Conservation (phyloP, 2,329 filamentous ascomycete species). For the Pseudocercospora crystallina region DNA sequence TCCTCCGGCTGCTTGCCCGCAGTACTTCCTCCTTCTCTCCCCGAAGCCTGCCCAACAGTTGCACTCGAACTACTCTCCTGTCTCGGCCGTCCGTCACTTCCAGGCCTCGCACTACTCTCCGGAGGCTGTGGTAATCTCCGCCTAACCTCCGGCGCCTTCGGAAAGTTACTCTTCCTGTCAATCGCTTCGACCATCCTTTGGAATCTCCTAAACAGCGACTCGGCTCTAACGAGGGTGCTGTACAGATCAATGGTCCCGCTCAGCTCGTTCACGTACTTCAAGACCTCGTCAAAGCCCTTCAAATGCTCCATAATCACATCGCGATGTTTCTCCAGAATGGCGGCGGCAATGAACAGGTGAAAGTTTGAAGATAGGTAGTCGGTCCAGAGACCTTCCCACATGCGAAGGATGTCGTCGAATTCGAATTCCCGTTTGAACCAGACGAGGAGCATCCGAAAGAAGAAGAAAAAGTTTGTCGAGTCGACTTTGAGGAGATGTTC, state of each 20-base stretch:
- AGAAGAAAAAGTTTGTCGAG: constrained; percentile 99
- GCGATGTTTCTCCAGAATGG: constrained; percentile 93
- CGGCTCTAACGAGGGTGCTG: constrained; percentile 81
- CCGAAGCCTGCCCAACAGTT: constrained; percentile 32
- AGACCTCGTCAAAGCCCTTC: constrained; percentile 90
- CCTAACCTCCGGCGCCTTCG: constrained; percentile 51
- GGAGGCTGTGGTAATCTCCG: constrained; percentile 47
- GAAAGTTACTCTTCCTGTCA: constrained; percentile 88
- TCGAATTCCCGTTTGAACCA: constrained; percentile 98
- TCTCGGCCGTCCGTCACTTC: constrained; percentile 23
- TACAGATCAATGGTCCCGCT: constrained; percentile 90
- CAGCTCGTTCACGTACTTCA: constrained; percentile 98
- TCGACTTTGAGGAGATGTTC: constrained; percentile 85
- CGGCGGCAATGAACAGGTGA: constrained; percentile 89
- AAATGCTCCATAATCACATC: constrained; percentile 95
- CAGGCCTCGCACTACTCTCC: constrained; percentile 18
- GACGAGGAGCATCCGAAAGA: constrained; percentile 97
- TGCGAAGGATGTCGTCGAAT: constrained; percentile 78
- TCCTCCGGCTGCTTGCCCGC: constrained; percentile 30
- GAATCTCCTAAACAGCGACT: constrained; percentile 84
- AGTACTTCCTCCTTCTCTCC: constrained; percentile 37
- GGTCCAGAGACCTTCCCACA: constrained; percentile 96
- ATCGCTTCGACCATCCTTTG: constrained; percentile 85
- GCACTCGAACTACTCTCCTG: constrained; percentile 8
- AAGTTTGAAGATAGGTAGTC: constrained; percentile 87